phyloP scores from a whole-genome alignment of 371 early-diverging fungal genomes.

The Circinella minor region DNA sequence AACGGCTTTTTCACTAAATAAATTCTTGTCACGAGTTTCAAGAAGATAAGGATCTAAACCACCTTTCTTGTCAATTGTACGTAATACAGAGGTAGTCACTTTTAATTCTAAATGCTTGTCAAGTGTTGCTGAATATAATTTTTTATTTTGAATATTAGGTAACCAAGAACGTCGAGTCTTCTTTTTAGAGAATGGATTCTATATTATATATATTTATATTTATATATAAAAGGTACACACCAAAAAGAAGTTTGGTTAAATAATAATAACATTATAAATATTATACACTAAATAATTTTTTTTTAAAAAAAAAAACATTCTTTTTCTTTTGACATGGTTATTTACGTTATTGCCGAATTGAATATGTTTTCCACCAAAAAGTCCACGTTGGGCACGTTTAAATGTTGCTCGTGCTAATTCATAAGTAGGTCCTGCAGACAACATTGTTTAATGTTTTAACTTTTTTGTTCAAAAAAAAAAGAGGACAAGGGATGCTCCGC shows the following conservation, averaged over 20 bases:
- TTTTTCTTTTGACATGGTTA: background rate
- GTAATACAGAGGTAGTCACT: constrained; percentile 73
- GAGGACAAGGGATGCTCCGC: too few species aligned
- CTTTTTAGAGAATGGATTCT: constrained; percentile 73
- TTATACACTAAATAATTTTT: too few species aligned
- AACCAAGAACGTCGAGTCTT: constrained; percentile 84
- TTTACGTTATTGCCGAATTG: constrained; percentile 82
- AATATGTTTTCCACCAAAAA: constrained; percentile 73
- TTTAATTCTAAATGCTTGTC: constrained; percentile 62
- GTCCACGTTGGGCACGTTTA: constrained; percentile 63
- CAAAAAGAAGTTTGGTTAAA: too few species aligned
- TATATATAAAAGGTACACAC: background rate
- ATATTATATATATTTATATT: background rate
- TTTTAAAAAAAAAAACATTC: background rate
- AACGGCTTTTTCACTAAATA: constrained; percentile 60
- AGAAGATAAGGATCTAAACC: constrained; percentile 83
- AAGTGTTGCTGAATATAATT: constrained; percentile 72
- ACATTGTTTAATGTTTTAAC: constrained; percentile 22
- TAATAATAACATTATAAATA: too few species aligned
- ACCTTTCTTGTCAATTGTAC: constrained; percentile 88
- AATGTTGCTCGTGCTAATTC: constrained; percentile 65
- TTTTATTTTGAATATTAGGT: constrained; percentile 79
- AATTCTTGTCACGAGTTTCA: constrained; percentile 69
- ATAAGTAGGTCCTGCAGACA: constrained; percentile 51
- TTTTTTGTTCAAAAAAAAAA: too few species aligned